Evolutionary conservation across 345 rosid species (phyloP).

Genomic region (Bretschneidera sinensis): DNA sequence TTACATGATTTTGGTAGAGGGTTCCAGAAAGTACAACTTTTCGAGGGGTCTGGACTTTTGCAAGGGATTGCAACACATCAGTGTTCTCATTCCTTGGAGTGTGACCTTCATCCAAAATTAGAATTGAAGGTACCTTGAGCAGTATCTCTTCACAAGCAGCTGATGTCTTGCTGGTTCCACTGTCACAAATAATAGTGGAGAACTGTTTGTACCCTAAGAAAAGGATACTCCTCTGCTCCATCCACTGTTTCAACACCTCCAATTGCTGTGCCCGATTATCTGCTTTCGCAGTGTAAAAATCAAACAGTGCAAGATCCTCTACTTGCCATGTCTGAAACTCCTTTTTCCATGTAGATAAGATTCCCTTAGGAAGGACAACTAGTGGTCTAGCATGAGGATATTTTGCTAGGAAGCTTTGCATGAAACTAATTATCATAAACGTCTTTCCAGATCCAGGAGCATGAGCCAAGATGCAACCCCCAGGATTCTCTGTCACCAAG

Average conservation of each 20-base stretch:
- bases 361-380: conserved; percentile 83
- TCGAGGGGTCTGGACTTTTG: conserved; percentile 69
- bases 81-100: conserved; percentile 82
- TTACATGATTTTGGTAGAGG: conserved; percentile 80
- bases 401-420: conserved; percentile 85
- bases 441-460: conserved; percentile 99
- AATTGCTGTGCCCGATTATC: conserved; percentile 64
- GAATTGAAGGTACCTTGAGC: conserved; percentile 63
- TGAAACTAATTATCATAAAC: conserved; percentile 80
- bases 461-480: conserved; percentile 94
- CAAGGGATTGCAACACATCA: conserved; percentile 64
- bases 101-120: conserved; percentile 89
- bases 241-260: conserved; percentile 66
- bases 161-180: conserved; percentile 25
- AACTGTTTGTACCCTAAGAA: conserved; percentile 91
- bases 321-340: conserved; percentile 82
- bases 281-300: conserved; percentile 70
- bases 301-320: conserved; percentile 60
- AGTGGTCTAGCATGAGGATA: conserved; percentile 75
- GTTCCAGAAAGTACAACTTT: conserved; percentile 93
- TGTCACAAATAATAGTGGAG: conserved; percentile 62
- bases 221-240: conserved; percentile 61
- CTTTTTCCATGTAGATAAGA: conserved; percentile 78
- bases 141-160: conserved; percentile 55
- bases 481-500: conserved; percentile 63